Conservation (phyloP, 148 eudicot species). For the Mesembryanthemum crystallinum region DNA sequence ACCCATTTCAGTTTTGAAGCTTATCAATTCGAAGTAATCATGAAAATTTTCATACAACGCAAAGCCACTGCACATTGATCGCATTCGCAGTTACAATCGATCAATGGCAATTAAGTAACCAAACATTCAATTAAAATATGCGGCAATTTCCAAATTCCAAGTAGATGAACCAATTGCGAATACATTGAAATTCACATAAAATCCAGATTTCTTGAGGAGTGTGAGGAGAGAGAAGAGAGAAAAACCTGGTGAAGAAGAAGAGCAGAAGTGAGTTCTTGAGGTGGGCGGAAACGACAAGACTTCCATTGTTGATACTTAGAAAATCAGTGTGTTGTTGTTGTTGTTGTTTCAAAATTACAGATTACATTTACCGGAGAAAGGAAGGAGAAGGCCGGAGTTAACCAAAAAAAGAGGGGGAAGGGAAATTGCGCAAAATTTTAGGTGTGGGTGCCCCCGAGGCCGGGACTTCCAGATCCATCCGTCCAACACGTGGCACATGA, state of each 20-base stretch:
- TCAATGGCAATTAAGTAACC: not conserved
- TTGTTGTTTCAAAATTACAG: not conserved
- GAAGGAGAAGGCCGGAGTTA: no score
- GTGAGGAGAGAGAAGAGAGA: not conserved
- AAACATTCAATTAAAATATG: not conserved
- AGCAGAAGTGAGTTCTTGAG: conserved; percentile 21
- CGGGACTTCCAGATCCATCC: no score
- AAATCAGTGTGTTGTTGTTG: no score
- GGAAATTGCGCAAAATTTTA: no score
- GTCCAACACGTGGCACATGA: no score
- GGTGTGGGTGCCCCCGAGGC: no score
- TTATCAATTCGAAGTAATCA: not conserved
- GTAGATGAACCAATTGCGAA: not conserved
- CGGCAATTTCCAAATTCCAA: not conserved
- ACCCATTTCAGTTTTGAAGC: not conserved
- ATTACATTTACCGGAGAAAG: no score
- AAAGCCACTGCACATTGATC: not conserved
- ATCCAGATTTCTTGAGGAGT: not conserved
- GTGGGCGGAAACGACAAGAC: conserved; percentile 38
- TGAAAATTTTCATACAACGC: not conserved
- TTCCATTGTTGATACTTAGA: conserved; percentile 37
- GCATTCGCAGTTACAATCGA: not conserved
- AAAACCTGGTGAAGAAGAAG: conserved; percentile 35
- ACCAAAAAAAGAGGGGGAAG: no score
- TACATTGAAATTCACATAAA: not conserved